These are phyloP conservation scores for Hygrophorus russula DNA, from an alignment of 768 basidiomycete species.

Conservation along the genomic window DNA sequence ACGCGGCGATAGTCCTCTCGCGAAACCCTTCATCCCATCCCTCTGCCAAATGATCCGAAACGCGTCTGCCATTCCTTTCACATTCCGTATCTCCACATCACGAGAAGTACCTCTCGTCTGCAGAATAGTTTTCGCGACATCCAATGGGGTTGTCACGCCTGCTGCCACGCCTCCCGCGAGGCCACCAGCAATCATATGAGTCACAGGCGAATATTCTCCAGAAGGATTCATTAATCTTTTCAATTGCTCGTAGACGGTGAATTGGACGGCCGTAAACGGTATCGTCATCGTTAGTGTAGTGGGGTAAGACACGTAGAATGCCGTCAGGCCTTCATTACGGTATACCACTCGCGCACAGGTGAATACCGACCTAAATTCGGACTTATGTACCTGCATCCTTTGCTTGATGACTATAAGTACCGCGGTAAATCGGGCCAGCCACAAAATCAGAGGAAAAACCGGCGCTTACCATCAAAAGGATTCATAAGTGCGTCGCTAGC, in stretches of 20 bases:
- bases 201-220: slow-evolving; percentile 81
- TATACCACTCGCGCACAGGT: slow-evolving; percentile 83
- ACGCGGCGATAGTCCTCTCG: slow-evolving; percentile 80
- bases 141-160: slow-evolving; percentile 91
- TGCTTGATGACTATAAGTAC: slow-evolving; percentile 77
- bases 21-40: slow-evolving; percentile 80
- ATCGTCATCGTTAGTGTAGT: slow-evolving; percentile 95
- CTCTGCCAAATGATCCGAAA: slow-evolving; percentile 78
- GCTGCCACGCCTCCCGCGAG: slow-evolving; percentile 90
- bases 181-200: slow-evolving; percentile 88
- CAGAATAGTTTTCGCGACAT: slow-evolving; percentile 94
- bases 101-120: slow-evolving; percentile 90
- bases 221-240: slow-evolving; percentile 80
- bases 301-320: slow-evolving; percentile 98
- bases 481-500: slow-evolving; percentile 98
- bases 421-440: slow-evolving; percentile 2
- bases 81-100: slow-evolving; percentile 76
- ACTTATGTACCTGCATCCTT: slow-evolving; percentile 96
- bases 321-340: slow-evolving; percentile 70
- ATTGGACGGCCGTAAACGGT: slow-evolving; percentile 97
- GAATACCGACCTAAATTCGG: slow-evolving; percentile 78
- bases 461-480: slow-evolving; percentile 85
- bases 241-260: slow-evolving; percentile 89
- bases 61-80: slow-evolving; percentile 79
- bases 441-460: slow-evolving; percentile 5